phyloP scores from a whole-genome alignment of 169 alveolate species.

The Perkinsus chesapeaki region DNA sequence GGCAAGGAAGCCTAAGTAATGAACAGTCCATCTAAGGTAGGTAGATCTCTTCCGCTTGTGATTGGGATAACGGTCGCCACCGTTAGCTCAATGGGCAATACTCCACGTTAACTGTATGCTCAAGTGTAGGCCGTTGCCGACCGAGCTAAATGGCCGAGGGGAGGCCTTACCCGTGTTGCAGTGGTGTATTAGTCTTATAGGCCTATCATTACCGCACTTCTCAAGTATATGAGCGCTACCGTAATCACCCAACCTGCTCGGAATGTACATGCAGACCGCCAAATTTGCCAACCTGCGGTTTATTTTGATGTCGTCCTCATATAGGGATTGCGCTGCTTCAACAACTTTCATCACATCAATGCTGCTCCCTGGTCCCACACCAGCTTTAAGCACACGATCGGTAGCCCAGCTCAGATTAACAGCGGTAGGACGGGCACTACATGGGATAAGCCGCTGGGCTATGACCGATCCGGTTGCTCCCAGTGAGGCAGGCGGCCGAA shows the following conservation, averaged over 20 bases:
- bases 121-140: not conserved
- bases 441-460: not conserved
- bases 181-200: not conserved
- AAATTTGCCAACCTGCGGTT: not conserved
- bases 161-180: constrained; percentile 4
- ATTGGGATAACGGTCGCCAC: no score
- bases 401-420: constrained; percentile 19
- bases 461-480: not conserved
- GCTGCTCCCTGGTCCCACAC: not conserved
- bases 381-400: not conserved
- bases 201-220: not conserved
- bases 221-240: not conserved
- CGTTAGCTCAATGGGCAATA: no score
- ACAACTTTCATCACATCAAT: not conserved
- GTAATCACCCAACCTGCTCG: not conserved
- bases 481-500: not conserved
- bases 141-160: no score
- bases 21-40: not conserved
- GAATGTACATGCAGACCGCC: not conserved
- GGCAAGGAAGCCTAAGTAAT: not conserved
- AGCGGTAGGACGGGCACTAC: constrained; percentile 24
- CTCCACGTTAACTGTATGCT: no score
- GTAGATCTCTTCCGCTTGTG: no score
- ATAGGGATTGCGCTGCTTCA: not conserved
- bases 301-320: not conserved